These are phyloP conservation scores for Zygoascus bituminiphila DNA, from an alignment of 805 yeast genomes.

Conservation along the genomic window DNA sequence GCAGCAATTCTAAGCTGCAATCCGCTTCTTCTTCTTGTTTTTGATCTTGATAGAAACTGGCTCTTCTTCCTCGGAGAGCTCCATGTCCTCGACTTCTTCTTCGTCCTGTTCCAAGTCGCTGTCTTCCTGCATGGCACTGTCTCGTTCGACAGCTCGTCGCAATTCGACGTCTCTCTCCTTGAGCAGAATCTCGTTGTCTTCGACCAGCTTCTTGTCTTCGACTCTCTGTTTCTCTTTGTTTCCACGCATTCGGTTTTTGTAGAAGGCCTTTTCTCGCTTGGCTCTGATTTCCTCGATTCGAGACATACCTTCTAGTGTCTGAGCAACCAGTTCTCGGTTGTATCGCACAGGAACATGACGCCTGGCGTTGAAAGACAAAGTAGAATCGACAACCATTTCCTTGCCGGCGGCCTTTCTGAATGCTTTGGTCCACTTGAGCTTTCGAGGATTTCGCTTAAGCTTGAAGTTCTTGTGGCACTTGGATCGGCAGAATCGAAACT, in stretches of 20 bases:
- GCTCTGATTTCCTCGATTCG: conserved; percentile 93
- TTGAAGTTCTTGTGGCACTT: conserved; percentile 97
- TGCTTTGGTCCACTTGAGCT: conserved; percentile 97
- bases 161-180: conserved; percentile 90
- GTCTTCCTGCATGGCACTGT: conserved; percentile 37
- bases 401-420: conserved; percentile 99
- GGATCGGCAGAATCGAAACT: conserved; percentile 93
- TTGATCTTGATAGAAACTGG: conserved; percentile 47
- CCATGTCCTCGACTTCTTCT: conserved; percentile 31
- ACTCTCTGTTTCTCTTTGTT: conserved; percentile 82
- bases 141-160: conserved; percentile 56
- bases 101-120: conserved; percentile 38
- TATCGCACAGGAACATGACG: conserved; percentile 97
- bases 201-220: conserved; percentile 82
- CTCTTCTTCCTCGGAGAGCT: conserved; percentile 37
- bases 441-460: conserved; percentile 97
- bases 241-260: conserved; percentile 98
- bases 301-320: conserved; percentile 90
- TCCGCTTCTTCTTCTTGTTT: conserved; percentile 37
- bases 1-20: background rate
- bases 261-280: conserved; percentile 96
- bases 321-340: conserved; percentile 90
- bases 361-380: conserved; percentile 92
- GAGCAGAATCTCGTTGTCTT: conserved; percentile 78
- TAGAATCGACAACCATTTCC: conserved; percentile 94